phyloP scores from a whole-genome alignment of 345 rosid genomes.

The Gossypium longicalyx region DNA sequence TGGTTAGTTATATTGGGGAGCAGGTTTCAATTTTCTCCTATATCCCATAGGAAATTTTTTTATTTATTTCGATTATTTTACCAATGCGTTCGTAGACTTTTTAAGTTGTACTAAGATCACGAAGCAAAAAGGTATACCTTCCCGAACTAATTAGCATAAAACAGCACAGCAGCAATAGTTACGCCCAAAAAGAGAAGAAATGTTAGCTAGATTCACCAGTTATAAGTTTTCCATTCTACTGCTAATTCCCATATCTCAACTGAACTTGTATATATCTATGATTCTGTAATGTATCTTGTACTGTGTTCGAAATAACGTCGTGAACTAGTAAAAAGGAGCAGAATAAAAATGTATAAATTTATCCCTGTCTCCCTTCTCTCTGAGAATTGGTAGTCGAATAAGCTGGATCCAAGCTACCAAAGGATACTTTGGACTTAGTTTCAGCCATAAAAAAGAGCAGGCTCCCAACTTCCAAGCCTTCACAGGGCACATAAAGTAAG shows the following conservation, averaged over 20 bases:
- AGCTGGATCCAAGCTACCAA: too few relatives aligned
- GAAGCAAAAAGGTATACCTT: background rate
- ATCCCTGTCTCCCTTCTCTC: background rate
- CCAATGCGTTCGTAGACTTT: background rate
- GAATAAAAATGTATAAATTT: background rate
- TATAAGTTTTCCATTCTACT: conserved; percentile 19
- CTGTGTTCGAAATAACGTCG: background rate
- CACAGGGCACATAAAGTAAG: background rate
- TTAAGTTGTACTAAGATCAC: conserved; percentile 1
- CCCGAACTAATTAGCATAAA: too few relatives aligned
- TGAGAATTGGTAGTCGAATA: too few relatives aligned
- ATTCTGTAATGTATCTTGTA: background rate
- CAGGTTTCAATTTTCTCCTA: background rate
- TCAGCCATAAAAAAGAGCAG: background rate
- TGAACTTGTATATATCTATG: background rate
- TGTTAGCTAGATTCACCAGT: background rate
- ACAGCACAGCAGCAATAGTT: background rate
- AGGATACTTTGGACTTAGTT: too few relatives aligned
- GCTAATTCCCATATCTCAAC: background rate
- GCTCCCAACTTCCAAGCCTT: background rate
- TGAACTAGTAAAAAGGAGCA: background rate
- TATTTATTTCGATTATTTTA: background rate
- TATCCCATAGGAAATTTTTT: background rate
- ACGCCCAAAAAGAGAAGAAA: background rate
- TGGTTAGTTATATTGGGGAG: background rate